phyloP scores from a whole-genome alignment of 2,329 filamentous ascomycete species.

The Penicillium sp. region DNA sequence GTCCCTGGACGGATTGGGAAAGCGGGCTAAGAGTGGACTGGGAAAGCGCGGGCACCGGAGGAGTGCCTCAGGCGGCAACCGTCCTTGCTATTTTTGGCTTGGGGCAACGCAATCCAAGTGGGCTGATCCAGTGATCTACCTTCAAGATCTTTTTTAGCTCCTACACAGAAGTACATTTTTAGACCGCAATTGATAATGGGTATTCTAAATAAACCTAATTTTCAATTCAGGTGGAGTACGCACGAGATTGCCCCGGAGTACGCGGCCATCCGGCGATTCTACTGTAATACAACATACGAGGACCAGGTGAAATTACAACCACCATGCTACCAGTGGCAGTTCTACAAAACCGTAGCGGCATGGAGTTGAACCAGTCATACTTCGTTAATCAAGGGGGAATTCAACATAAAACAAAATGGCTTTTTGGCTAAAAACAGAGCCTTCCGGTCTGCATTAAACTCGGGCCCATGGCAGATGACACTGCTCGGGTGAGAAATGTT shows the following conservation, averaged over 20 bases:
- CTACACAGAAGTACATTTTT: background rate
- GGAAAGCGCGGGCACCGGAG: background rate
- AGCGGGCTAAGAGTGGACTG: constrained; percentile 10
- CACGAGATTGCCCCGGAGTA: background rate
- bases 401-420: constrained; percentile 34
- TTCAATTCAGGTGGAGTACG: background rate
- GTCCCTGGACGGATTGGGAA: constrained; percentile 25
- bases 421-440: constrained; percentile 42
- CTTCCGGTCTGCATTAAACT: constrained; percentile 39
- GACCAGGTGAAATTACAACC: background rate
- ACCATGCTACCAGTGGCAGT: background rate
- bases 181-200: background rate
- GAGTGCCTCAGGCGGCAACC: constrained; percentile 15
- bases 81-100: constrained; percentile 13
- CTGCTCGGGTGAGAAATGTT: constrained; percentile 32
- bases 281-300: background rate
- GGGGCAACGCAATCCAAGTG: background rate
- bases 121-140: background rate
- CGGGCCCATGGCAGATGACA: constrained; percentile 31
- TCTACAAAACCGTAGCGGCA: constrained; percentile 11
- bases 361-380: constrained; percentile 36
- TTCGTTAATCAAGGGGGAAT: constrained; percentile 38
- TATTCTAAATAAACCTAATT: background rate
- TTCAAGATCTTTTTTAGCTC: background rate
- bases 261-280: background rate